Evolutionary conservation across 2,329 filamentous ascomycete genomes (phyloP).

Genomic region (Sordariomycetes sp.): DNA sequence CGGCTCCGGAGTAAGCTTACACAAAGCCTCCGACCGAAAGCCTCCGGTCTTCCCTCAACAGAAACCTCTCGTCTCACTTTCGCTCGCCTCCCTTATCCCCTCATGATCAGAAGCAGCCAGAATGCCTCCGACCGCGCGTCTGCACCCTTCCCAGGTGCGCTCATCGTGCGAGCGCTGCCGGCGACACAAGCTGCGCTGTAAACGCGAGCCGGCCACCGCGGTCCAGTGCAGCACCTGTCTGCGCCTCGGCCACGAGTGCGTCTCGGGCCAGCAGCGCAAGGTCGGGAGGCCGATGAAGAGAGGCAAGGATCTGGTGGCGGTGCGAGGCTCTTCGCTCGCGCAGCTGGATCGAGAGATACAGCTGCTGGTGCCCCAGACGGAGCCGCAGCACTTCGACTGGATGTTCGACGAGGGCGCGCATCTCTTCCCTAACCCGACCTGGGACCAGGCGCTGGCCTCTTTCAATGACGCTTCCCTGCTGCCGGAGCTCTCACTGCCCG

Average conservation of each 20-base stretch:
- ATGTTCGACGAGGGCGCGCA: neutral
- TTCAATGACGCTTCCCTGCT: conserved; percentile 1
- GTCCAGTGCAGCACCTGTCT: conserved; percentile 15
- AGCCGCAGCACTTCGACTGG: neutral
- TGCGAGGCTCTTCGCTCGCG: conserved; percentile 4
- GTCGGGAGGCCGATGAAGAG: conserved; percentile 18
- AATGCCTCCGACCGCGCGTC: too few species aligned
- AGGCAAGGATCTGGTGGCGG: conserved; percentile 6
- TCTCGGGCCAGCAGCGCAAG: conserved; percentile 17
- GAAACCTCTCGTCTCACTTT: too few species aligned
- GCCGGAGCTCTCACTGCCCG: too few species aligned
- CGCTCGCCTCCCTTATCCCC: too few species aligned
- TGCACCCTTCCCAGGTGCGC: conserved; percentile 21
- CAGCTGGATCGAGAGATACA: too few species aligned
- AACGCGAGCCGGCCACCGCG: conserved; percentile 11
- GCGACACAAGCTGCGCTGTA: conserved; percentile 20
- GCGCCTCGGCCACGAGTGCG: conserved; percentile 16
- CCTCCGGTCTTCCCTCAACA: too few species aligned
- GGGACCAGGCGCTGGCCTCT: too few species aligned
- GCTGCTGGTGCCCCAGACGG: too few species aligned
- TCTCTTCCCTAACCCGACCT: too few species aligned
- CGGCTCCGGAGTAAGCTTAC: too few species aligned
- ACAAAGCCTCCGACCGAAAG: too few species aligned
- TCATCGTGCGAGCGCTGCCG: conserved; percentile 22
- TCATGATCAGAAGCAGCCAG: too few species aligned